A percentile compares a stretch with the other conserved stretches of the same genome.
phyloP scores from a whole-genome alignment of 345 rosid species.

The Acer yangbiense region DNA sequence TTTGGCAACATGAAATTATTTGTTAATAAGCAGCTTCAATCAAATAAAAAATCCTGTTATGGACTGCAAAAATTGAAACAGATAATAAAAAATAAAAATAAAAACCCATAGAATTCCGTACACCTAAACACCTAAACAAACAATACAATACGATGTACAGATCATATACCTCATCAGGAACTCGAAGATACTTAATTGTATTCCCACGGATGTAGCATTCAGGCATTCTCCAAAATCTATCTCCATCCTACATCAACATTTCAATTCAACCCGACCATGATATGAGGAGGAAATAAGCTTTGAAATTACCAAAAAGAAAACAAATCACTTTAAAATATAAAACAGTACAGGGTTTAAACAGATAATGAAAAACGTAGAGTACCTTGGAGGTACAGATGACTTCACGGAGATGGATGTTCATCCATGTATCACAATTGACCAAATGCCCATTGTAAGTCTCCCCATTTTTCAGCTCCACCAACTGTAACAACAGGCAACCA shows the following conservation, averaged over 20 bases:
- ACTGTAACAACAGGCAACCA: conserved; percentile 43
- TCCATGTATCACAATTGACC: conserved; percentile 97
- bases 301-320: neutral
- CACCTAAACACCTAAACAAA: neutral
- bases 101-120: neutral
- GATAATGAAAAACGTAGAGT: conserved; percentile 1
- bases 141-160: neutral
- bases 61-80: neutral
- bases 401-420: conserved; percentile 99
- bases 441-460: conserved; percentile 98
- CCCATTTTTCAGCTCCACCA: conserved; percentile 96
- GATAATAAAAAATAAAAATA: too few relatives aligned
- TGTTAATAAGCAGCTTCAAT: neutral
- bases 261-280: conserved; percentile 8
- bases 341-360: neutral
- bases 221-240: conserved; percentile 99
- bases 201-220: conserved; percentile 99
- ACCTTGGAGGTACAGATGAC: conserved; percentile 99
- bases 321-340: neutral
- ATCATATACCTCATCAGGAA: conserved; percentile 89
- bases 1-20: neutral
- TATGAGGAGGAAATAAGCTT: neutral
- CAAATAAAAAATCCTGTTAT: neutral
- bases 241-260: conserved; percentile 74
- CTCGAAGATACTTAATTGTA: conserved; percentile 96